Evolutionary conservation across 768 basidiomycete genomes (phyloP).

Genomic region (Hemileccinum impolitum): DNA sequence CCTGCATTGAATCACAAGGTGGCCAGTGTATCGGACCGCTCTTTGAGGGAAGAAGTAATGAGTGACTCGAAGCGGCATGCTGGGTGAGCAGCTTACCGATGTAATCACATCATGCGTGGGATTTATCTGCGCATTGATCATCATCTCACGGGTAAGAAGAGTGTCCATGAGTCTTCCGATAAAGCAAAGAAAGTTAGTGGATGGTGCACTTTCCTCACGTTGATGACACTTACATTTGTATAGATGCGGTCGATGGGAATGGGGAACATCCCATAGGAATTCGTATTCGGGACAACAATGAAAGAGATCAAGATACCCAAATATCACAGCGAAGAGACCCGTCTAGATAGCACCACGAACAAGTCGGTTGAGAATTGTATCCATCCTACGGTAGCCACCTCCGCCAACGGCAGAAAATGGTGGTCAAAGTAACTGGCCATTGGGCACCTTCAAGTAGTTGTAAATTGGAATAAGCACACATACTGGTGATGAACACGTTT

Average conservation of each 20-base stretch:
- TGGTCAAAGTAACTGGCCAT: constrained; percentile 17
- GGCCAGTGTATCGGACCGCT: background rate
- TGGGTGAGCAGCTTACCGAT: background rate
- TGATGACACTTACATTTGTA: constrained; percentile 40
- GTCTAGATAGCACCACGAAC: constrained; percentile 56
- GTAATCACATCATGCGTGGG: background rate
- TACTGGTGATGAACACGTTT: constrained; percentile 45
- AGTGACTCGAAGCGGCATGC: background rate
- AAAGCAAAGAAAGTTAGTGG: background rate
- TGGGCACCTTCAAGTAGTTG: background rate
- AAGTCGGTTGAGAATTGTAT: constrained; percentile 50
- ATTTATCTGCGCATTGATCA: too few species aligned
- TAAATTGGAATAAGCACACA: background rate
- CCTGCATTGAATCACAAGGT: background rate
- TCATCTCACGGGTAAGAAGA: constrained; percentile 5
- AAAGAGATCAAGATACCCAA: constrained; percentile 48
- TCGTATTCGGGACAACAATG: constrained; percentile 24
- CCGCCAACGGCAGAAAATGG: constrained; percentile 39
- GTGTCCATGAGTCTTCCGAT: constrained; percentile 7
- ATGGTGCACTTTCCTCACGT: too few species aligned
- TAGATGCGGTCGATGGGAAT: constrained; percentile 41
- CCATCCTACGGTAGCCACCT: constrained; percentile 52
- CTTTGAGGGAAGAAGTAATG: background rate
- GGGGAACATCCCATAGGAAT: constrained; percentile 36
- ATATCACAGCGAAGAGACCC: constrained; percentile 48